Percentiles rank a stretch among this genome's conserved stretches.
These are phyloP conservation scores for Cnidoscolus chayamansa DNA, from an alignment of 441 rosid genomes.

Conservation along the genomic window DNA sequence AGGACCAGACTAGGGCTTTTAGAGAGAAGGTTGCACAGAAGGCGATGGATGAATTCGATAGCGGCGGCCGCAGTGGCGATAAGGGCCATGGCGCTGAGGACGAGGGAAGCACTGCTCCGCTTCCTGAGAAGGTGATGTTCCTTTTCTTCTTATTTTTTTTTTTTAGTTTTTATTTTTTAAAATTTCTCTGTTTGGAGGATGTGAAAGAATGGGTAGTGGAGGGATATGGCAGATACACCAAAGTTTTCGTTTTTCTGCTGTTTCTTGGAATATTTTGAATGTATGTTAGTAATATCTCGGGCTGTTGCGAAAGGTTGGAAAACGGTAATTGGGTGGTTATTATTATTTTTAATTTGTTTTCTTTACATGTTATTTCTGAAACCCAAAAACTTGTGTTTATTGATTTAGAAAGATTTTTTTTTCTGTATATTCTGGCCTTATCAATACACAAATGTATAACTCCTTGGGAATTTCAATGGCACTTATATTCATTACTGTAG, in stretches of 20 bases:
- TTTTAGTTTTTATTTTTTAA: neutral
- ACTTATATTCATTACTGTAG: slow-evolving; percentile 5
- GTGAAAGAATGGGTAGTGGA: neutral
- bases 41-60: slow-evolving; percentile 65
- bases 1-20: slow-evolving; percentile 26
- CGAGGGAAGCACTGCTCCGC: slow-evolving; percentile 77
- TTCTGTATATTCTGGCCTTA: neutral
- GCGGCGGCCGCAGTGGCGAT: slow-evolving; percentile 62
- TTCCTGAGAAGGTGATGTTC: slow-evolving; percentile 68
- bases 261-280: neutral
- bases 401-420: neutral
- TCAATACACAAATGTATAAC: slow-evolving; percentile 10
- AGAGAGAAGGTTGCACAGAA: slow-evolving; percentile 30
- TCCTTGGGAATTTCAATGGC: neutral
- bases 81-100: slow-evolving; percentile 68
- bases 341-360: neutral
- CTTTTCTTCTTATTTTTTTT: neutral
- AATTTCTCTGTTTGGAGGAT: slow-evolving; percentile 7
- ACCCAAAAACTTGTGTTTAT: neutral
- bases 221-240: too few species aligned
- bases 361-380: neutral
- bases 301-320: neutral
- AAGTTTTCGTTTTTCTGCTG: neutral
- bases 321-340: neutral
- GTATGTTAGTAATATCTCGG: neutral